Percentiles rank a stretch among this genome's conserved stretches.
phyloP scores from a whole-genome alignment of 495 filamentous ascomycete genomes.

The Neurospora terricola region DNA sequence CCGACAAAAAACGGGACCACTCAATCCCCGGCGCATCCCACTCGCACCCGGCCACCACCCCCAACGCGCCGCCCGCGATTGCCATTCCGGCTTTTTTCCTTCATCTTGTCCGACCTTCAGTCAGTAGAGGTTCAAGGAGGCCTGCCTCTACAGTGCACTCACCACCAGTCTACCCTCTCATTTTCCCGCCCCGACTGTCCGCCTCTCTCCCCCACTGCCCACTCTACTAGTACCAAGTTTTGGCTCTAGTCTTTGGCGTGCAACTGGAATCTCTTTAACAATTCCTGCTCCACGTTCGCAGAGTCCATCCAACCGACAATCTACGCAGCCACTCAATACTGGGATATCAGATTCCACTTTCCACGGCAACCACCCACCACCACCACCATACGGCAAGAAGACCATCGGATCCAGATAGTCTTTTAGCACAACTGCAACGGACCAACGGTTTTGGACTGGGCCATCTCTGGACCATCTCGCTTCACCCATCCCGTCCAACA shows the following conservation, averaged over 20 bases:
- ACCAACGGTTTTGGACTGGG: not conserved
- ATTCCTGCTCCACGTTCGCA: not conserved
- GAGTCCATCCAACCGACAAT: not conserved
- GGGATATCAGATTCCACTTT: not conserved
- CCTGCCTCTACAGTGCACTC: conserved; percentile 16
- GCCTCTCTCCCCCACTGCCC: conserved; percentile 4
- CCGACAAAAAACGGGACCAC: conserved; percentile 31
- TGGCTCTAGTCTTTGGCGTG: not conserved
- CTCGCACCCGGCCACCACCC: conserved; percentile 15
- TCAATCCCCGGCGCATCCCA: conserved; percentile 28
- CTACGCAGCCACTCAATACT: not conserved
- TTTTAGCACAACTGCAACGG: not conserved
- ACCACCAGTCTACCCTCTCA: conserved; percentile 7
- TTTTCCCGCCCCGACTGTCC: conserved; percentile 13
- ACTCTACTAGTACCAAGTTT: not conserved
- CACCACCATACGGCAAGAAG: not conserved
- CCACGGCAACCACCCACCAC: not conserved
- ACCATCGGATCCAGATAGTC: not conserved
- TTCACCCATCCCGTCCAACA: not conserved
- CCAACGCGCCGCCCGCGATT: conserved; percentile 14
- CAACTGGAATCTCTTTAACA: not conserved
- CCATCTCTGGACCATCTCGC: not conserved
- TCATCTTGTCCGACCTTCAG: not conserved
- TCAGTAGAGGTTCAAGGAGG: not conserved
- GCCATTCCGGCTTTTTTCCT: conserved; percentile 8